A percentile compares a stretch with the other conserved stretches of the same genome.
phyloP scores from a whole-genome alignment of 2,329 filamentous ascomycete species.

The Mycocentrospora acerina region DNA sequence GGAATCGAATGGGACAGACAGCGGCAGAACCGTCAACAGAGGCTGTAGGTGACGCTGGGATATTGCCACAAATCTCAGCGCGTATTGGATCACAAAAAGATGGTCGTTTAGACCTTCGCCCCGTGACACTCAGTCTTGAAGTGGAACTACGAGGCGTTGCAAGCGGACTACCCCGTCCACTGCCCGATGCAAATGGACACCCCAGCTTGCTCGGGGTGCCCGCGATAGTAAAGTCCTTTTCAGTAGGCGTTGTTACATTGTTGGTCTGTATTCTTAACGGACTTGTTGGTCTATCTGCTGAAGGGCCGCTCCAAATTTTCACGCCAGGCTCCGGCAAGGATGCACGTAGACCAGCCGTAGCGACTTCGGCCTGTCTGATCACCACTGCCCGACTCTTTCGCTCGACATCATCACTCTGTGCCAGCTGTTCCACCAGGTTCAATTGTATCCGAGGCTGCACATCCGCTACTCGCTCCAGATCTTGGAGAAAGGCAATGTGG shows the following conservation, averaged over 20 bases:
- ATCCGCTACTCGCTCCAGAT: conserved; percentile 39
- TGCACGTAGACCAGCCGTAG: conserved; percentile 28
- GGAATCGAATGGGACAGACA: conserved; percentile 88
- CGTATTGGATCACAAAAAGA: conserved; percentile 47
- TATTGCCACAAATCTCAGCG: conserved; percentile 44
- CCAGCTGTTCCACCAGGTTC: conserved; percentile 40
- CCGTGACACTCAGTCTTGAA: conserved; percentile 39
- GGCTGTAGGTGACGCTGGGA: conserved; percentile 52
- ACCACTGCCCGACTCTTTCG: conserved; percentile 34
- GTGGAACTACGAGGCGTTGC: conserved; percentile 44
- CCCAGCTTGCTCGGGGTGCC: conserved; percentile 77
- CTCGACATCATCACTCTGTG: conserved; percentile 37
- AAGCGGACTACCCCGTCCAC: conserved; percentile 49
- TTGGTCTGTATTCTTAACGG: conserved; percentile 30
- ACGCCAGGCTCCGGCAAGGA: conserved; percentile 31
- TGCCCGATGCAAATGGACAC: conserved; percentile 71
- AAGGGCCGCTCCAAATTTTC: conserved; percentile 46
- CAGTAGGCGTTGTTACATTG: conserved; percentile 55
- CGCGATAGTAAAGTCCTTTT: conserved; percentile 87
- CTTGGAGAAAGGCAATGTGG: conserved; percentile 42
- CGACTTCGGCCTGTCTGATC: conserved; percentile 39
- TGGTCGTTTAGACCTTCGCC: conserved; percentile 42
- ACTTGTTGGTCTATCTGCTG: conserved; percentile 28
- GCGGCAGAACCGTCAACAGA: conserved; percentile 47
- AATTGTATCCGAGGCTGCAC: conserved; percentile 24